Percentiles rank a stretch among this genome's conserved stretches.
Conservation (phyloP, 2,329 filamentous ascomycete species). For the Escovopsis sp. region DNA sequence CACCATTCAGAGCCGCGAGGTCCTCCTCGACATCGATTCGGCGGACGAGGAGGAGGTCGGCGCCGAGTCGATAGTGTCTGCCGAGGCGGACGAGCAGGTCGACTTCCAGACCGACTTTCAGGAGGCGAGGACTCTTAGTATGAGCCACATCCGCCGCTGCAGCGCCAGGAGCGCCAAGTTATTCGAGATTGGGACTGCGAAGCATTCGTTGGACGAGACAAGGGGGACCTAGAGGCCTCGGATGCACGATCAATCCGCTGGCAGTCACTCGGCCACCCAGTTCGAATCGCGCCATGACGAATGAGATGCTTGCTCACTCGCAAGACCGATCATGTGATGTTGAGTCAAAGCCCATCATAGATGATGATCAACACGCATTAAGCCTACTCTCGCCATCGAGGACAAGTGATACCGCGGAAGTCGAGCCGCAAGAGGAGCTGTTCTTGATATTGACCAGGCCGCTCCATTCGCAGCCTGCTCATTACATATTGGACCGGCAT, state of each 20-base stretch:
- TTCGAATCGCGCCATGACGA: too few species aligned
- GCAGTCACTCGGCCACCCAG: too few species aligned
- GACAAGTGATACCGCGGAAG: too few species aligned
- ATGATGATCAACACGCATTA: background rate
- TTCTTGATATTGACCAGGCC: too few species aligned
- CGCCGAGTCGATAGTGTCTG: background rate
- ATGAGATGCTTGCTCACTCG: too few species aligned
- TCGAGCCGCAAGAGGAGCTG: too few species aligned
- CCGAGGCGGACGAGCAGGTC: constrained; percentile 12
- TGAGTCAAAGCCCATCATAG: too few species aligned
- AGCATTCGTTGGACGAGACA: constrained; percentile 36
- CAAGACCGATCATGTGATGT: too few species aligned
- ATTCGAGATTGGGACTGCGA: constrained; percentile 45
- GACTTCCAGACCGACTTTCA: constrained; percentile 37
- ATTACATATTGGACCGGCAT: too few species aligned
- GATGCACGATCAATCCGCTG: too few species aligned
- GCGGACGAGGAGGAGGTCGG: constrained; percentile 18
- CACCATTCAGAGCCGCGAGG: constrained; percentile 38
- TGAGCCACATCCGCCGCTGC: constrained; percentile 55
- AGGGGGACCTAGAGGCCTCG: constrained; percentile 14
- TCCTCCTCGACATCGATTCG: constrained; percentile 29
- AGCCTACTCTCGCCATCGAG: background rate
- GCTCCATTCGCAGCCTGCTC: too few species aligned
- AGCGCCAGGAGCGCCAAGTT: constrained; percentile 67
- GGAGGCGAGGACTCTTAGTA: constrained; percentile 57